Evolutionary conservation across 345 rosid species (phyloP).

Genomic region (Boechera retrofracta): DNA sequence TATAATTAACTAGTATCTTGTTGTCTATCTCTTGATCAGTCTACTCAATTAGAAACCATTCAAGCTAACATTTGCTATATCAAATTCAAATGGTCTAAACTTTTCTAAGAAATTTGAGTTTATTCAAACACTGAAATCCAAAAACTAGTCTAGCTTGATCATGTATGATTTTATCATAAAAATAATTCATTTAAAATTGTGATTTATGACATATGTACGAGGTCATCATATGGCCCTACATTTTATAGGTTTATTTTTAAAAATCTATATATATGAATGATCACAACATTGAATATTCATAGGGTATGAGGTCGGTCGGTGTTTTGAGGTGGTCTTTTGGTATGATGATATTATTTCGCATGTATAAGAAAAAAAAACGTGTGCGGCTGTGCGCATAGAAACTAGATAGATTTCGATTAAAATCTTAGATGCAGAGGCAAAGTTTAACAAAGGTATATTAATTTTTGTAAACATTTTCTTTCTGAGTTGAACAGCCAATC

Average conservation of each 20-base stretch:
- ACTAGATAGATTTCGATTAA: neutral
- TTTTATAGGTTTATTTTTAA: neutral
- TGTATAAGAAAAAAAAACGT: neutral
- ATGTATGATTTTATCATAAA: neutral
- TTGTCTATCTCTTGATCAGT: neutral
- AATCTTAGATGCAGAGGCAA: slow-evolving; percentile 4
- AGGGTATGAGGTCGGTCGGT: slow-evolving; percentile 1
- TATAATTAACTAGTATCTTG: neutral
- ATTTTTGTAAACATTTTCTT: neutral
- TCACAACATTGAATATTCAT: slow-evolving; percentile 18
- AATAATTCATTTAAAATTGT: neutral
- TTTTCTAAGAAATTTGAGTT: neutral
- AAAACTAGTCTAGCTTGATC: slow-evolving; percentile 6
- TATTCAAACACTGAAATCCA: neutral
- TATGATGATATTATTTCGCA: neutral
- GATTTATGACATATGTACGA: slow-evolving; percentile 29
- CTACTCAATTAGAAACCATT: neutral
- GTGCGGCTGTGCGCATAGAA: neutral
- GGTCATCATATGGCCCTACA: slow-evolving; percentile 34
- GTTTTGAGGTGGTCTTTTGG: slow-evolving; percentile 4
- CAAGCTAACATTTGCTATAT: slow-evolving; percentile 7
- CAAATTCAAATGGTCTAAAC: slow-evolving; percentile 11
- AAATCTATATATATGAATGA: neutral
- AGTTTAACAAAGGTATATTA: neutral
- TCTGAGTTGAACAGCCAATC: neutral